Evolutionary conservation across 1,284 basidiomycete genomes (phyloP).

Genomic region (Melampsora americana): DNA sequence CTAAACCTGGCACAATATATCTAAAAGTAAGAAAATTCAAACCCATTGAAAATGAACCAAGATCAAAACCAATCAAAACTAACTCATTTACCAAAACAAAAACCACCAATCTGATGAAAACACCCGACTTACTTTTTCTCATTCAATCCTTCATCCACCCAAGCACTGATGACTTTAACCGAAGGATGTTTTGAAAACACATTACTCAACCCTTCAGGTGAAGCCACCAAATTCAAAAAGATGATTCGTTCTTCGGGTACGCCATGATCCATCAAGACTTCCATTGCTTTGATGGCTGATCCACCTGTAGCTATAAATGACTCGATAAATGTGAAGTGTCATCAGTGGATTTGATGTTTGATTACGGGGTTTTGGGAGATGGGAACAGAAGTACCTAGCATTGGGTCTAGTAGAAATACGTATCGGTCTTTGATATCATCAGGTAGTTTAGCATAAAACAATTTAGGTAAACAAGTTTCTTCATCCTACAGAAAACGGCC

Average conservation of each 20-base stretch:
- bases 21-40: slow-evolving; percentile 13
- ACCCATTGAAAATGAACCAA: background rate
- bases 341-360: slow-evolving; percentile 11
- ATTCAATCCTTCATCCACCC: slow-evolving; percentile 93
- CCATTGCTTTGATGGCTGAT: slow-evolving; percentile 94
- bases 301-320: slow-evolving; percentile 79
- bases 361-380: background rate
- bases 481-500: slow-evolving; percentile 65
- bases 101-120: background rate
- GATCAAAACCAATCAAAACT: background rate
- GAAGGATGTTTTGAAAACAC: slow-evolving; percentile 77
- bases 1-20: slow-evolving; percentile 78
- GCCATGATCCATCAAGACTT: slow-evolving; percentile 83
- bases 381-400: slow-evolving; percentile 69
- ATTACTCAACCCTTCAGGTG: slow-evolving; percentile 81
- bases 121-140: slow-evolving; percentile 59
- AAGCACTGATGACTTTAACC: slow-evolving; percentile 87
- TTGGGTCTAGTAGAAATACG: slow-evolving; percentile 90
- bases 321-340: background rate
- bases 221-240: slow-evolving; percentile 91
- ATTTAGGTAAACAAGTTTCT: slow-evolving; percentile 80
- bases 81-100: background rate
- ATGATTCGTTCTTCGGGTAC: slow-evolving; percentile 83
- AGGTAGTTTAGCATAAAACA: slow-evolving; percentile 80
- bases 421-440: slow-evolving; percentile 87